Evolutionary conservation across 2,329 filamentous ascomycete species (phyloP).

Genomic region (Colletotrichum musae): DNA sequence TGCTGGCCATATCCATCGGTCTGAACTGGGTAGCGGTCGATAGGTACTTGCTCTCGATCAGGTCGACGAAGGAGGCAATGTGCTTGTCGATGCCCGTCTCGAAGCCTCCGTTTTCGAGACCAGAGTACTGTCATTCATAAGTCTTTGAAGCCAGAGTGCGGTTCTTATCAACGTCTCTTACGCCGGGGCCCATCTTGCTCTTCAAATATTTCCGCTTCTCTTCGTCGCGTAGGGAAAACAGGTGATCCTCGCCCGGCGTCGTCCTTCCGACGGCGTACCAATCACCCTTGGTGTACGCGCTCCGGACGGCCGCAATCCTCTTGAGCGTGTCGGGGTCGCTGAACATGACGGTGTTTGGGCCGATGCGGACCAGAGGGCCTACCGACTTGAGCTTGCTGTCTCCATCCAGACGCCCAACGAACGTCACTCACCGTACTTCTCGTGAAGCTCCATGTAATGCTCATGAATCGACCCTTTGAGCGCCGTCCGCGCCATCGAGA

Average conservation of each 20-base stretch:
- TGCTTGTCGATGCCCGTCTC: conserved; percentile 36
- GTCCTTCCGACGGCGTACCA: conserved; percentile 48
- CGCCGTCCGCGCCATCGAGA: conserved; percentile 46
- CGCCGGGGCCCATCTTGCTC: conserved; percentile 64
- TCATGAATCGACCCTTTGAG: conserved; percentile 28
- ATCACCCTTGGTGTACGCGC: conserved; percentile 38
- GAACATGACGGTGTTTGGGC: conserved; percentile 42
- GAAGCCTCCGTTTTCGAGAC: conserved; percentile 37
- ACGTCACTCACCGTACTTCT: conserved; percentile 39
- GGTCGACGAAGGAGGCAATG: conserved; percentile 27
- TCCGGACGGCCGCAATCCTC: conserved; percentile 34
- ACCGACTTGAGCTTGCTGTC: conserved; percentile 13
- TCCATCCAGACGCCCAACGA: conserved; percentile 40
- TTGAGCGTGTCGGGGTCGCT: conserved; percentile 39
- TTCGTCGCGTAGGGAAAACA: conserved; percentile 50
- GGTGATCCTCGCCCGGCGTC: conserved; percentile 49
- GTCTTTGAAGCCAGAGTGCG: not conserved
- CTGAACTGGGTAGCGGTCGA: conserved; percentile 33
- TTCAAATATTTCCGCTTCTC: conserved; percentile 57
- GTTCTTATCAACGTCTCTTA: conserved; percentile 39
- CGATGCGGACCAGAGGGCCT: conserved; percentile 43
- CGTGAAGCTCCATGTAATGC: conserved; percentile 35
- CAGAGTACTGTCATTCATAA: conserved; percentile 25
- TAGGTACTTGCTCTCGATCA: conserved; percentile 40
- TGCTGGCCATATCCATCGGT: conserved; percentile 40